Evolutionary conservation across 164 flowering plant species (phyloP), one percentile per base, ranked within the genome.

Genomic region (Stephania cephalantha): DNA sequence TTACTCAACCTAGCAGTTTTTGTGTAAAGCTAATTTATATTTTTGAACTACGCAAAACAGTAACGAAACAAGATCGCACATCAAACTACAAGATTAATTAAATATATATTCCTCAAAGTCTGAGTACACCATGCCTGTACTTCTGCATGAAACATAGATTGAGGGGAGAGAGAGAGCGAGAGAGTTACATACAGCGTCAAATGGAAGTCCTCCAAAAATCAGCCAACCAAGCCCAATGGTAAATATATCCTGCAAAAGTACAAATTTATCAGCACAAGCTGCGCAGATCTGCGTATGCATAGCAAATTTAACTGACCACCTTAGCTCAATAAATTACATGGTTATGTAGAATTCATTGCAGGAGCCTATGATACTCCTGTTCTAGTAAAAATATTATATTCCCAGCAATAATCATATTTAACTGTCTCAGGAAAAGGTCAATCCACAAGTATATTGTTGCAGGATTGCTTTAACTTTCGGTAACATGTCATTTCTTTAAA

Each of bases 151-250:
- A 35, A 35, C 42, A 35, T 35, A 35, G 42, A 35, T 2, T 2
- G 4, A 35, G 42, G 25, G 25, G 42, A 35, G 42, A 35, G 35
- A 31, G 42, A 35, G 15, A 18, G 53, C 12, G n/a, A 71, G 63
- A 74, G 17, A 68, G 63, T n/a, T 69, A 82, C 94, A 88, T 79
- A 95, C 98, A 75, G 86, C n/a, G 82, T 95, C 99, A 83, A 95
- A 91, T n/a, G 97, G 97, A 76, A 95, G 95, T 73, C 99, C 98
- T 18, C 99, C 93, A 82, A 95, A 95, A 20, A 93, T n/a, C 18
- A 88, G 73, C 99, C 99, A 95, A 68, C 99, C 99, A 30, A 95
- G 81, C 70, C 91, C 88, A 76, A 95, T 84, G 42, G 99, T 95
- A 76, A 95, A 93, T 30, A 95, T 72, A 84, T 95, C 99, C 99